Percentiles rank a stretch among this genome's conserved stretches.
Conservation (phyloP, 1,284 basidiomycete genomes). For the Moesziomyces parantarcticus region DNA sequence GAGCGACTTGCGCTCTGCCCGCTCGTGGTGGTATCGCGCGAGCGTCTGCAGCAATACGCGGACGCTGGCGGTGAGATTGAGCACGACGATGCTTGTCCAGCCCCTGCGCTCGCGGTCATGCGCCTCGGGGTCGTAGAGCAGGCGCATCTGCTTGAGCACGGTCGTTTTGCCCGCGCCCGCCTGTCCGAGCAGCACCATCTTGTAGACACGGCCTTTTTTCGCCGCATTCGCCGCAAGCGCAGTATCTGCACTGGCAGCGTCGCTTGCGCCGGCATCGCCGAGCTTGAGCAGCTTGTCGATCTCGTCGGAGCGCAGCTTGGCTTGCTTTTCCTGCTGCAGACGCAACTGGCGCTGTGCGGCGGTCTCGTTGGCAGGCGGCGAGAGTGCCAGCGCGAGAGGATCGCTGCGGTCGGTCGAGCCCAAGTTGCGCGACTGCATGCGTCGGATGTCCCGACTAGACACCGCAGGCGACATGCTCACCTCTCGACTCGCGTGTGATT, state of each 20-base stretch:
- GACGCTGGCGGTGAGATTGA: constrained; percentile 45
- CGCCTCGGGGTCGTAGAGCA: constrained; percentile 51
- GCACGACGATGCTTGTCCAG: constrained; percentile 42
- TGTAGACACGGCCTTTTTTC: constrained; percentile 20
- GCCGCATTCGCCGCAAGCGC: too few species aligned
- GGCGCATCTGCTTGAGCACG: constrained; percentile 56
- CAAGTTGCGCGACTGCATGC: neutral
- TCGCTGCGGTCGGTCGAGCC: constrained; percentile 8
- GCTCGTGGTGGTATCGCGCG: constrained; percentile 10
- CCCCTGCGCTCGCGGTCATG: constrained; percentile 42
- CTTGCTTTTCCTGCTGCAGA: constrained; percentile 13
- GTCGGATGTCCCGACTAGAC: neutral
- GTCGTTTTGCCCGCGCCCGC: constrained; percentile 57
- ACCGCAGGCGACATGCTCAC: constrained; percentile 25
- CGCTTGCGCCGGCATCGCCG: neutral
- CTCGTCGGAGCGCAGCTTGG: constrained; percentile 29
- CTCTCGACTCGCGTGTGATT: too few species aligned
- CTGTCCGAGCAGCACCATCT: constrained; percentile 48
- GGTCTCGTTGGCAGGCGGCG: constrained; percentile 28
- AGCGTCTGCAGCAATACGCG: constrained; percentile 33
- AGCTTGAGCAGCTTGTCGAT: constrained; percentile 34
- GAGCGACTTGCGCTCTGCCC: constrained; percentile 7
- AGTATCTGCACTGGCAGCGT: too few species aligned
- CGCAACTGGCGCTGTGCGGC: constrained; percentile 4
- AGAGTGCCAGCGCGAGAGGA: constrained; percentile 25